Evolutionary conservation across 495 filamentous ascomycete species (phyloP).

Genomic region (Penicillium samsonianum): DNA sequence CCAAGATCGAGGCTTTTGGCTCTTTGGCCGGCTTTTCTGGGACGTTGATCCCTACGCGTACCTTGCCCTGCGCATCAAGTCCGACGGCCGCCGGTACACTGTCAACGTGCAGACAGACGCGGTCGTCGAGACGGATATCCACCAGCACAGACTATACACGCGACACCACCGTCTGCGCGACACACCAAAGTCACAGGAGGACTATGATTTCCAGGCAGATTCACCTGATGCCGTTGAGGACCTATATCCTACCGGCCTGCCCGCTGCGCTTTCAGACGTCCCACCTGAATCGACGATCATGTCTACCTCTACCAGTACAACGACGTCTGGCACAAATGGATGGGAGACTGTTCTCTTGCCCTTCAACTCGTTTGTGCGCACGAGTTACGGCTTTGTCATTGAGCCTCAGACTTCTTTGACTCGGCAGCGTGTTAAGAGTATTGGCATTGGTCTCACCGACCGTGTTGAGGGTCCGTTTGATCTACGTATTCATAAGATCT

Average conservation of each 20-base stretch:
- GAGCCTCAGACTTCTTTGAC: conserved; percentile 89
- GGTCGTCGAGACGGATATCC: conserved; percentile 87
- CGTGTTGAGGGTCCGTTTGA: conserved; percentile 84
- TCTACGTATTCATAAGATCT: conserved; percentile 78
- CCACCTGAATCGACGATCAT: conserved; percentile 45
- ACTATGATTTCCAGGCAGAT: conserved; percentile 19
- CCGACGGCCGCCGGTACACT: conserved; percentile 88
- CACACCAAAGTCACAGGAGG: background rate
- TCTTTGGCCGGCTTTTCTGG: conserved; percentile 84
- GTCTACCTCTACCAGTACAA: conserved; percentile 32
- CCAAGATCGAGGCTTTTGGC: conserved; percentile 51
- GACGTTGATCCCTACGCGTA: conserved; percentile 87
- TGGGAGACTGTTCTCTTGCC: conserved; percentile 94
- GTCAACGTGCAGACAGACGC: conserved; percentile 95
- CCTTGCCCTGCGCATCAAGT: conserved; percentile 85
- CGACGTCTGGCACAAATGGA: conserved; percentile 60
- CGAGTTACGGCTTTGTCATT: conserved; percentile 84
- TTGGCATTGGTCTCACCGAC: conserved; percentile 89
- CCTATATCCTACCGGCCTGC: conserved; percentile 34
- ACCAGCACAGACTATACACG: conserved; percentile 89
- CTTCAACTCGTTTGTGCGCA: conserved; percentile 90
- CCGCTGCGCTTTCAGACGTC: conserved; percentile 41
- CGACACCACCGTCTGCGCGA: conserved; percentile 52
- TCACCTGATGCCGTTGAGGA: conserved; percentile 25
- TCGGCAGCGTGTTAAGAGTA: conserved; percentile 75